Conservation (phyloP, 148 eudicot species). For the Dianthus caryophyllus region DNA sequence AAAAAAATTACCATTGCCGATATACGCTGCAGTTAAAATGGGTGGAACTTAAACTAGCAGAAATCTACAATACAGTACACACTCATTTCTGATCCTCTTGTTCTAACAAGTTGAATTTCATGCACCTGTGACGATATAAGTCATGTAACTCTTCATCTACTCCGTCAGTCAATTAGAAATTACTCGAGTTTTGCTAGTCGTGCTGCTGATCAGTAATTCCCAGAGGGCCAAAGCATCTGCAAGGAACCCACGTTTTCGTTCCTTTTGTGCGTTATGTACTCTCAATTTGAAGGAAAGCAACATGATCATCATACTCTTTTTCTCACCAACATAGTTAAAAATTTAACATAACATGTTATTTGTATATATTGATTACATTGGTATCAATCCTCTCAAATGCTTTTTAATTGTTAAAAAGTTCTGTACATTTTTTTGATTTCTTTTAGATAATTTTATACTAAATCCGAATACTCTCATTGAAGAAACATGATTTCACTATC, state of each 20-base stretch:
- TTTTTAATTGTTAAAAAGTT: background rate
- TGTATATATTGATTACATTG: no score
- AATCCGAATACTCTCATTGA: background rate
- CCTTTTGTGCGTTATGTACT: background rate
- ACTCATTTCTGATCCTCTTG: background rate
- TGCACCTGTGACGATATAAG: background rate
- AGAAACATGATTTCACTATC: background rate
- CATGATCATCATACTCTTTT: no score
- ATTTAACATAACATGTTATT: no score
- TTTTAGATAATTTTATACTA: background rate
- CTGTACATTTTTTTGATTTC: background rate
- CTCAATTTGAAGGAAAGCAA: background rate
- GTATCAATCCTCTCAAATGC: background rate
- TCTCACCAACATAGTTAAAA: no score
- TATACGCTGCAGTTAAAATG: no score
- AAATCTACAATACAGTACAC: background rate
- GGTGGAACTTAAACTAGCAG: background rate
- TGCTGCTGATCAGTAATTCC: background rate
- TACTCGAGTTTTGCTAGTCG: no score
- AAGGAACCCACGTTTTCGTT: background rate
- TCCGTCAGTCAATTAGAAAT: background rate
- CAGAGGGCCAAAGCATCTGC: background rate
- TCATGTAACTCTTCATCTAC: background rate
- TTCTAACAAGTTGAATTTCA: background rate
- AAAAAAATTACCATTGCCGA: no score